phyloP scores from a whole-genome alignment of 2,329 filamentous ascomycete species.

The Bipolaris cookei region DNA sequence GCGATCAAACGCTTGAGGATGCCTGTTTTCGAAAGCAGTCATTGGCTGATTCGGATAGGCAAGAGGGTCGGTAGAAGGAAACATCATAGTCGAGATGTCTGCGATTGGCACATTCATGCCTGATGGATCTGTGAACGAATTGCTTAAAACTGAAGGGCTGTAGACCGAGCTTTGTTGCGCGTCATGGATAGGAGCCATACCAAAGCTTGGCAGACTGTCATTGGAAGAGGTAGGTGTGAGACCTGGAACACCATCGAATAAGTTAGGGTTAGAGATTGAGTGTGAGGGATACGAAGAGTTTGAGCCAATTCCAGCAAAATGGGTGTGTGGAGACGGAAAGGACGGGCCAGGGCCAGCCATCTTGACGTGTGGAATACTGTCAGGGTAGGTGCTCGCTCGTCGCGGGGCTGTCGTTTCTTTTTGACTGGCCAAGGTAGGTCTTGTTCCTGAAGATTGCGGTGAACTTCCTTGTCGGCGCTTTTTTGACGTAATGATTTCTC shows the following conservation, averaged over 20 bases:
- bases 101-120: slow-evolving; percentile 60
- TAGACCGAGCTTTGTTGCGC: slow-evolving; percentile 40
- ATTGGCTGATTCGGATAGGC: slow-evolving; percentile 79
- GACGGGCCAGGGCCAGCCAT: slow-evolving; percentile 34
- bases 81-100: slow-evolving; percentile 80
- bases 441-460: slow-evolving; percentile 37
- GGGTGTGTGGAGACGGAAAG: slow-evolving; percentile 38
- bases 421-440: slow-evolving; percentile 34
- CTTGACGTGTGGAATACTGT: slow-evolving; percentile 38
- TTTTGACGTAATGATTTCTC: slow-evolving; percentile 39
- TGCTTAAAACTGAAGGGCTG: slow-evolving; percentile 37
- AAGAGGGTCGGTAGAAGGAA: slow-evolving; percentile 77
- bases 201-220: slow-evolving; percentile 38
- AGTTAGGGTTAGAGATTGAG: slow-evolving; percentile 35
- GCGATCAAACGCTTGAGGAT: slow-evolving; percentile 36
- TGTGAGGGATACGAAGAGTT: slow-evolving; percentile 38
- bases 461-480: slow-evolving; percentile 50
- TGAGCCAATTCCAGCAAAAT: slow-evolving; percentile 37
- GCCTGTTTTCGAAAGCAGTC: slow-evolving; percentile 61
- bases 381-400: slow-evolving; percentile 48
- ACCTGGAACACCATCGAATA: slow-evolving; percentile 40
- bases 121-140: slow-evolving; percentile 40
- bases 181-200: slow-evolving; percentile 28
- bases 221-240: slow-evolving; percentile 45
- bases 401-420: slow-evolving; percentile 34